phyloP scores from a whole-genome alignment of 2,329 filamentous ascomycete genomes.

The Aaosphaeria pasadenensis region DNA sequence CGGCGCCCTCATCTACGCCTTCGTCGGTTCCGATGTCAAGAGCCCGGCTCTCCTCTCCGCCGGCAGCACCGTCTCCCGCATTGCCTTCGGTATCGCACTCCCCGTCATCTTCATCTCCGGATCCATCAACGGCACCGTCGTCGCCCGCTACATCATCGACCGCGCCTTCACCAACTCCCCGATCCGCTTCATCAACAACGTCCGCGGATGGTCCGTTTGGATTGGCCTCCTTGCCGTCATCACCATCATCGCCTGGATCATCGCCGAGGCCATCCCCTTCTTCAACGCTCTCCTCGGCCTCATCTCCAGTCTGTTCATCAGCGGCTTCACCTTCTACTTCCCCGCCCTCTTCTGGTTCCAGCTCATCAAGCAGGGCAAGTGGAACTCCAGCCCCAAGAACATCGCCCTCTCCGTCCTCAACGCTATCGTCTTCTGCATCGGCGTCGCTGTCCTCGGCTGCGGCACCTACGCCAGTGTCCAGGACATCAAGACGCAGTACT shows the following conservation, averaged over 20 bases:
- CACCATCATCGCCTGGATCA: slow-evolving; percentile 65
- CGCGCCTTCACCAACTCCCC: slow-evolving; percentile 58
- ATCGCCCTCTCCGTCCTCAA: slow-evolving; percentile 14
- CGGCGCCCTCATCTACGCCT: slow-evolving; percentile 68
- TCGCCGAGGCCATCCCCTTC: slow-evolving; percentile 68
- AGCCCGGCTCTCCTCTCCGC: slow-evolving; percentile 67
- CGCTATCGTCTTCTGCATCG: slow-evolving; percentile 13
- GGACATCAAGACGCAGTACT: slow-evolving; percentile 37
- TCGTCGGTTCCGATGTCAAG: slow-evolving; percentile 59
- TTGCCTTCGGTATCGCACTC: slow-evolving; percentile 69
- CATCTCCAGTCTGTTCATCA: slow-evolving; percentile 60
- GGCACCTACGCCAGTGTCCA: slow-evolving; percentile 41
- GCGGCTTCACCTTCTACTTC: slow-evolving; percentile 61
- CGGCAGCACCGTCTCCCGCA: slow-evolving; percentile 56
- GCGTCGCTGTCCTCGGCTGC: slow-evolving; percentile 18
- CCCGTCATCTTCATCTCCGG: slow-evolving; percentile 73
- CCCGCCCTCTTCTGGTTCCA: slow-evolving; percentile 38
- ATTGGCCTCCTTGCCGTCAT: slow-evolving; percentile 53
- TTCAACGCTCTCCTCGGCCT: slow-evolving; percentile 69
- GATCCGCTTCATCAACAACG: slow-evolving; percentile 38
- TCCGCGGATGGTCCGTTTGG: slow-evolving; percentile 53
- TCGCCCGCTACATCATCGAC: slow-evolving; percentile 63
- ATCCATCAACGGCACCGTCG: slow-evolving; percentile 68
- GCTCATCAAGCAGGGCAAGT: slow-evolving; percentile 39
- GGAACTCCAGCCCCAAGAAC: slow-evolving; percentile 22